These are phyloP conservation scores for Russula vinacea DNA, from an alignment of 768 basidiomycete genomes.

Conservation along the genomic window DNA sequence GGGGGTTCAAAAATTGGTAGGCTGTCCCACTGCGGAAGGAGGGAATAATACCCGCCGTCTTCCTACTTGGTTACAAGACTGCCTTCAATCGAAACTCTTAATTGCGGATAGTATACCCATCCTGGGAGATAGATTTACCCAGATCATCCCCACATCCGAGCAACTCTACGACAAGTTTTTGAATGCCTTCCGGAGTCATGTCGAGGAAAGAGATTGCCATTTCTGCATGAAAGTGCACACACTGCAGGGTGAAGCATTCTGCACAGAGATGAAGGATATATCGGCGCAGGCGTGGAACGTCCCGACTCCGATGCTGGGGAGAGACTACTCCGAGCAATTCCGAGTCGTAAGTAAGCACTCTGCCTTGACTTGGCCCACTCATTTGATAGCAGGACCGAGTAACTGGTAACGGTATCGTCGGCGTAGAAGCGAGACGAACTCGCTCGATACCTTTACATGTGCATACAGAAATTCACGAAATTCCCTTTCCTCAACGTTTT, in stretches of 20 bases:
- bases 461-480: neutral
- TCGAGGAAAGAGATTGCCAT: neutral
- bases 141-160: neutral
- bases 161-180: neutral
- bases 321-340: no score
- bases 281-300: neutral
- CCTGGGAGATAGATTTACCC: neutral
- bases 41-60: no score
- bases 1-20: neutral
- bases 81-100: neutral
- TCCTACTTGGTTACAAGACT: neutral
- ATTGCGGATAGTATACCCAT: no score
- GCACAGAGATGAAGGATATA: neutral
- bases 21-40: neutral
- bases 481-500: neutral
- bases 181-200: neutral
- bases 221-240: constrained; percentile 9
- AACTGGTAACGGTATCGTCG: no score
- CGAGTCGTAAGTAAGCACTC: no score
- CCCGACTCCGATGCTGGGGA: neutral
- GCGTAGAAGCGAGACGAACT: neutral
- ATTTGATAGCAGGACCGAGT: no score
- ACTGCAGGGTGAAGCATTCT: constrained; percentile 6
- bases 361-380: no score
- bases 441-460: neutral